phyloP scores from a whole-genome alignment of 2,329 filamentous ascomycete species.

The Daldinia sp. region DNA sequence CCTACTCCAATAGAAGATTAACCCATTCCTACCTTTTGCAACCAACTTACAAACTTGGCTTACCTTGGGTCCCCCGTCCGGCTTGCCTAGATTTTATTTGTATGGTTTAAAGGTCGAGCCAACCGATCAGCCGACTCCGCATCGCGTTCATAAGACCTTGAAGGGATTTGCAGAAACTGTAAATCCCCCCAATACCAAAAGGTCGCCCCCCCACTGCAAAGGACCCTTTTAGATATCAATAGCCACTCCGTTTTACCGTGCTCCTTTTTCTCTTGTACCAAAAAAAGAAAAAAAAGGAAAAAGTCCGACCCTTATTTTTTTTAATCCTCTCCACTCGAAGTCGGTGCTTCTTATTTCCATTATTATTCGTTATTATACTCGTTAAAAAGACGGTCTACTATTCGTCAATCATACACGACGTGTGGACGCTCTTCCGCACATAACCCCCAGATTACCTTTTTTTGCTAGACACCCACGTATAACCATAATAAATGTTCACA shows the following conservation, averaged over 20 bases:
- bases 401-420: slow-evolving; percentile 31
- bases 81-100: slow-evolving; percentile 33
- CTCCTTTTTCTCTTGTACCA: slow-evolving; percentile 8
- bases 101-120: slow-evolving; percentile 27
- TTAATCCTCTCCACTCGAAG: slow-evolving; percentile 26
- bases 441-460: slow-evolving; percentile 24
- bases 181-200: slow-evolving; percentile 9
- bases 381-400: slow-evolving; percentile 27
- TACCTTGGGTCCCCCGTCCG: slow-evolving; percentile 26
- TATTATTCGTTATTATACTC: slow-evolving; percentile 36
- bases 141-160: slow-evolving; percentile 35
- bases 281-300: slow-evolving; percentile 15
- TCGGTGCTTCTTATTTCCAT: slow-evolving; percentile 25
- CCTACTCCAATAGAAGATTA: slow-evolving; percentile 20
- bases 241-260: slow-evolving; percentile 21
- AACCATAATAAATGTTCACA: slow-evolving; percentile 50
- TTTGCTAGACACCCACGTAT: slow-evolving; percentile 25
- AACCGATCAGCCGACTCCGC: slow-evolving; percentile 43
- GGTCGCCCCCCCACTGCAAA: slow-evolving; percentile 22
- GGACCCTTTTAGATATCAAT: slow-evolving; percentile 29
- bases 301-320: slow-evolving; percentile 13
- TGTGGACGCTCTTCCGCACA: slow-evolving; percentile 29
- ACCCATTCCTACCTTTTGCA: slow-evolving; percentile 22
- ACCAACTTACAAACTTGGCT: slow-evolving; percentile 23
- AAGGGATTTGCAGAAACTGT: slow-evolving; percentile 16